Base-by-base conservation (phyloP, 108 stramenopile species). In the Nitzschia sp. region DNA sequence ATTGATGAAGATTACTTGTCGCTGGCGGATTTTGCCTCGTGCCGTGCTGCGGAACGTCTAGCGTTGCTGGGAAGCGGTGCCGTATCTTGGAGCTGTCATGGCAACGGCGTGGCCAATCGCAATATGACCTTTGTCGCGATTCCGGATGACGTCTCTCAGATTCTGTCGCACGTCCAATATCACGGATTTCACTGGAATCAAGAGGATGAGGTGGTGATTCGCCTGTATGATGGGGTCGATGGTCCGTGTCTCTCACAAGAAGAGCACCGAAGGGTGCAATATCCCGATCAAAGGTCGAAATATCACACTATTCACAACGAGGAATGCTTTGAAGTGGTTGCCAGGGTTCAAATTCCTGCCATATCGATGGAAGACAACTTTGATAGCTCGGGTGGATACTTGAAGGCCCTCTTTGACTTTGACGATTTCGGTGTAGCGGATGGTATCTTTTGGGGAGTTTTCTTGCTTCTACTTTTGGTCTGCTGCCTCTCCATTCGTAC, bases 51-150 rank as follows among this genome's bases (percentile, higher is more conserved):
- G 6, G 36, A 60, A 49, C 47, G 60, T 18, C n/a, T 33, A 2
- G 53, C 47, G 11, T 30, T 51, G 18, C 38, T 68, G 36, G 47
- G 48, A 57, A 25, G 26, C 8, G 26, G 21, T 17, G 18, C 23
- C 21, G 21, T 45, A 19, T 19, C 31, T 11, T 75, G 74, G 74
- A 58, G 46, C 18, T 75, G 74, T 32, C 48, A 63, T 24, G 74
- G 74, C 6, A 24, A 57, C 29, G 54, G 54, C 5, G 33, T 30
- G 1, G 59, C 55, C 21, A 57, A 66, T 68, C 66, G 67, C 23
- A 75, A 75, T 38, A 63, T 75, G 66, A 75, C 74, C 23, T 68
- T 75, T 55, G 24, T 75, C 26, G 74, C 74, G 5, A 57, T 57
- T 25, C 74, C 74, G 0, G 53, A 35, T 19, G 28, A 59, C 54